Evolutionary conservation across 306 rosid species (phyloP).

Genomic region (Sicyos baderoa): DNA sequence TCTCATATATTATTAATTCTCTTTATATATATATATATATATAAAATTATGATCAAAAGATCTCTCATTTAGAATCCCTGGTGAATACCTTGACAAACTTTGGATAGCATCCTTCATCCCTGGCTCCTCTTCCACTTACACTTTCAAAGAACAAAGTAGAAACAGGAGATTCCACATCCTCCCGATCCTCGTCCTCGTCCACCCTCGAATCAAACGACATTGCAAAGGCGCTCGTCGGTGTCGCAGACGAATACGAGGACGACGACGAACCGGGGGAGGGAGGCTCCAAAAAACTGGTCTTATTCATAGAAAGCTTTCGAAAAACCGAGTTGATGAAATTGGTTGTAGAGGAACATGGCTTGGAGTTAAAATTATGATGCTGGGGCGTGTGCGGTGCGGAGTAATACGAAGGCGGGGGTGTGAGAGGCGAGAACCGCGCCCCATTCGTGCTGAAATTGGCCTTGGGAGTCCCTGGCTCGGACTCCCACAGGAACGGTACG

Average conservation of each 20-base stretch:
- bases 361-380: background rate
- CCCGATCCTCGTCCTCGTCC: slow-evolving; percentile 20
- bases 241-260: slow-evolving; percentile 24
- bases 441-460: background rate
- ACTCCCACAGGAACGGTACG: slow-evolving; percentile 32
- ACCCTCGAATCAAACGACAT: slow-evolving; percentile 17
- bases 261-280: slow-evolving; percentile 20
- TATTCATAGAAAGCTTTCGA: slow-evolving; percentile 26
- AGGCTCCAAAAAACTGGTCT: background rate
- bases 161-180: slow-evolving; percentile 23
- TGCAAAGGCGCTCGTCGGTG: background rate
- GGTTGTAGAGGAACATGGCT: slow-evolving; percentile 16
- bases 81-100: slow-evolving; percentile 41
- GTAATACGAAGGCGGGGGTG: slow-evolving; percentile 36
- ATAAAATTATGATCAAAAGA: background rate
- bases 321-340: slow-evolving; percentile 32
- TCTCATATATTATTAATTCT: background rate
- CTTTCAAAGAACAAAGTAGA: slow-evolving; percentile 17
- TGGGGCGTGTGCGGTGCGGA: slow-evolving; percentile 22
- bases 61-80: slow-evolving; percentile 28
- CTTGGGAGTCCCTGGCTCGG: slow-evolving; percentile 26
- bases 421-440: slow-evolving; percentile 6
- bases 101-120: slow-evolving; percentile 31
- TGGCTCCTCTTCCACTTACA: slow-evolving; percentile 8
- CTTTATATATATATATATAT: background rate